These are phyloP conservation scores for Boletellus sp. DNA, from an alignment of 1,284 basidiomycete species.

Conservation along the genomic window DNA sequence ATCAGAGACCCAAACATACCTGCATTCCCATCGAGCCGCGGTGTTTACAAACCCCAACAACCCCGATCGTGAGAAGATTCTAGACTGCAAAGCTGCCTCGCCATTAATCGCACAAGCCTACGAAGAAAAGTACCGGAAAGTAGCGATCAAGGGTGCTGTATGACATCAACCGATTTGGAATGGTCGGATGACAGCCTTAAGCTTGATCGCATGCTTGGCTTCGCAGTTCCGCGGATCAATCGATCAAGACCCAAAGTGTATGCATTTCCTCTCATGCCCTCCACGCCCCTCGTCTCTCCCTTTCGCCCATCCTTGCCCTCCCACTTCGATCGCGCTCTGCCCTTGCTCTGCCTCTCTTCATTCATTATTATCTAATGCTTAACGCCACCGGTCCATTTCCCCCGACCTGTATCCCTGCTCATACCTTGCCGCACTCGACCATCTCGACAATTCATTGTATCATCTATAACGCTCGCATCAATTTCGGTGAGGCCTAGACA, in stretches of 20 bases:
- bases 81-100: conserved; percentile 65
- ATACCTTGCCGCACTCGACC: conserved; percentile 2
- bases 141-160: conserved; percentile 71
- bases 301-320: conserved; percentile 14
- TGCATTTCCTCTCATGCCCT: conserved; percentile 13
- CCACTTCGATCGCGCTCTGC: conserved; percentile 4
- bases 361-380: conserved; percentile 11
- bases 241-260: conserved; percentile 14
- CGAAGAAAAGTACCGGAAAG: conserved; percentile 75
- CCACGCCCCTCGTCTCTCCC: conserved; percentile 9
- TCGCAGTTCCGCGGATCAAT: conserved; percentile 14
- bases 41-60: conserved; percentile 64
- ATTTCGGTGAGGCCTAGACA: conserved; percentile 5
- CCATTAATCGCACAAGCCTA: conserved; percentile 53
- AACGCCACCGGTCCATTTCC: conserved; percentile 3
- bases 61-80: conserved; percentile 54
- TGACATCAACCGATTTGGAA: conserved; percentile 23
- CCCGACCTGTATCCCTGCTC: conserved; percentile 5
- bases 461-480: background rate
- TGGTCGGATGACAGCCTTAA: conserved; percentile 4
- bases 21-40: conserved; percentile 67
- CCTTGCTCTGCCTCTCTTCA: conserved; percentile 12
- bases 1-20: conserved; percentile 66
- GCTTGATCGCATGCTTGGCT: conserved; percentile 1
- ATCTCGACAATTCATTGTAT: conserved; percentile 4